These are phyloP conservation scores for Quercus ilex DNA, from an alignment of 306 rosid genomes.

Conservation along the genomic window DNA sequence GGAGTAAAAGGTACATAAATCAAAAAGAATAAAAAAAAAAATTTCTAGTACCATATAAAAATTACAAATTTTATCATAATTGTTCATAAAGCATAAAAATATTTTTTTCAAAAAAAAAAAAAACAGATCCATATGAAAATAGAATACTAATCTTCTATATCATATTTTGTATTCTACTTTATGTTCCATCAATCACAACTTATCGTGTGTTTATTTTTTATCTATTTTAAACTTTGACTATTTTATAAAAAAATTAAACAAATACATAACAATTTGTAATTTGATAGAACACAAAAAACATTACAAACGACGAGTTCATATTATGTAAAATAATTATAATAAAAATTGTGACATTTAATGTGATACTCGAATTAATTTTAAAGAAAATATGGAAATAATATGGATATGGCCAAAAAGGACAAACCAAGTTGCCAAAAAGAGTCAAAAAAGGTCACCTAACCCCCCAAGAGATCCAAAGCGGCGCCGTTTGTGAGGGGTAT, in stretches of 20 bases:
- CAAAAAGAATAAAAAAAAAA: too few relatives aligned
- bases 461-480: not conserved
- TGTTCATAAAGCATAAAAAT: too few relatives aligned
- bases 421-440: not conserved
- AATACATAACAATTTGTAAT: accelerated
- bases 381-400: too few relatives aligned
- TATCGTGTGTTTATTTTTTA: accelerated
- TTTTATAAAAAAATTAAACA: accelerated
- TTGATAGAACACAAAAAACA: accelerated
- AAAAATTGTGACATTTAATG: accelerated
- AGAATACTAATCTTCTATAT: accelerated
- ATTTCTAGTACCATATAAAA: too few relatives aligned
- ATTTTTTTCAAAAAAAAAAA: too few relatives aligned
- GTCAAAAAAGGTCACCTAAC: not conserved
- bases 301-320: accelerated
- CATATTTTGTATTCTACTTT: accelerated
- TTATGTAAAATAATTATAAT: too few relatives aligned
- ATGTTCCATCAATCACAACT: accelerated
- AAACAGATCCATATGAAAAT: accelerated
- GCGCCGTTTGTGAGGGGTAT: not conserved
- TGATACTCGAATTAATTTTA: too few relatives aligned
- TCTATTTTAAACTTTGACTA: accelerated
- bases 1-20: too few relatives aligned
- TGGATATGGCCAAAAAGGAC: too few relatives aligned
- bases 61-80: too few relatives aligned